Evolutionary conservation across 345 rosid genomes (phyloP).

Genomic region (Eucalyptus globulus): DNA sequence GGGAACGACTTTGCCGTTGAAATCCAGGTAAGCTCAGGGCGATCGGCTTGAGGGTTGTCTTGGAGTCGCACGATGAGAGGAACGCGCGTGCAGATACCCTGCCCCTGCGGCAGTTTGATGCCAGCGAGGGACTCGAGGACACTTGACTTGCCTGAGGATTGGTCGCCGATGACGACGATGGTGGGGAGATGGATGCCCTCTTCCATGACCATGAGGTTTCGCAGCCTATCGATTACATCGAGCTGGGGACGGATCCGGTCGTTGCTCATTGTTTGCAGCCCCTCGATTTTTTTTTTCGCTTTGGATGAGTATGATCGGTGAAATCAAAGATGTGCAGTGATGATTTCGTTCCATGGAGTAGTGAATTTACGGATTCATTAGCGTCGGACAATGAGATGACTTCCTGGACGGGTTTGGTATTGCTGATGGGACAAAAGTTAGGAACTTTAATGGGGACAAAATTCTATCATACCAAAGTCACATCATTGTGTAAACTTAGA

Average conservation of each 20-base stretch:
- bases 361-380: neutral
- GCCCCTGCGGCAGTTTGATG: neutral
- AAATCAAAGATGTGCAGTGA: neutral
- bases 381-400: neutral
- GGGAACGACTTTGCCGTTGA: neutral
- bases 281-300: neutral
- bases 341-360: neutral
- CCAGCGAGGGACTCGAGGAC: slow-evolving; percentile 22
- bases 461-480: neutral
- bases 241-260: slow-evolving; percentile 28
- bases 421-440: neutral
- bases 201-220: slow-evolving; percentile 15
- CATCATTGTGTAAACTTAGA: neutral
- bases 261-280: neutral
- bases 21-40: slow-evolving; percentile 20
- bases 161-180: slow-evolving; percentile 44
- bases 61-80: slow-evolving; percentile 47
- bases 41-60: neutral
- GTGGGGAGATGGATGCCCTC: slow-evolving; percentile 53
- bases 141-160: slow-evolving; percentile 31
- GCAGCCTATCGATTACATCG: slow-evolving; percentile 28
- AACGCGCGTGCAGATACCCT: slow-evolving; percentile 35
- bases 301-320: neutral
- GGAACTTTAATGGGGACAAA: neutral
- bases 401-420: neutral